A percentile compares a stretch with the other conserved stretches of the same genome.
phyloP scores from a whole-genome alignment of 2,329 filamentous ascomycete species.

The Talaromyces sp. region DNA sequence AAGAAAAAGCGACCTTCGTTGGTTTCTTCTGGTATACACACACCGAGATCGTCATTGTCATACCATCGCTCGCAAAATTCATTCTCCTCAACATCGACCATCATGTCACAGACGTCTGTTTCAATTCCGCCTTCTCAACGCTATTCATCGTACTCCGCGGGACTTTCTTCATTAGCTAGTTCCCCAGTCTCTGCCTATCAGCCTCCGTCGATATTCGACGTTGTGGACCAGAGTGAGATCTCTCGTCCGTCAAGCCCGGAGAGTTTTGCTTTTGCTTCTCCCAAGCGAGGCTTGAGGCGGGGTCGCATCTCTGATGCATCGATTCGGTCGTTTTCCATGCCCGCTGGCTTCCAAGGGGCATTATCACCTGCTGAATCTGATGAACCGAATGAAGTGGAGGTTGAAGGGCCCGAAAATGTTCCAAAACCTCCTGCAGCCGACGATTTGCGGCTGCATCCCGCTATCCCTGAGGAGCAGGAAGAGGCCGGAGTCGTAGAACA shows the following conservation, averaged over 20 bases:
- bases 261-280: slow-evolving; percentile 57
- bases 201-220: slow-evolving; percentile 72
- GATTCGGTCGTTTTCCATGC: slow-evolving; percentile 10
- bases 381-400: slow-evolving; percentile 6
- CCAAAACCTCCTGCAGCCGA: slow-evolving; percentile 12
- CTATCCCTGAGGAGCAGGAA: slow-evolving; percentile 36
- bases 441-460: slow-evolving; percentile 20
- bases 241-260: slow-evolving; percentile 77
- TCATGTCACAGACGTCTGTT: slow-evolving; percentile 58
- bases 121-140: slow-evolving; percentile 47
- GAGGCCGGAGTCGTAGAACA: slow-evolving; percentile 15
- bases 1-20: slow-evolving; percentile 65
- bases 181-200: slow-evolving; percentile 73
- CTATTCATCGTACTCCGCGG: slow-evolving; percentile 37
- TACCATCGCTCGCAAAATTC: slow-evolving; percentile 21
- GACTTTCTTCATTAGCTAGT: slow-evolving; percentile 66
- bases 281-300: slow-evolving; percentile 56
- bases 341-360: slow-evolving; percentile 1
- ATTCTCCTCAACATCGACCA: slow-evolving; percentile 47
- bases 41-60: slow-evolving; percentile 27
- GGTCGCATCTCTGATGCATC: slow-evolving; percentile 56
- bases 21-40: slow-evolving; percentile 19
- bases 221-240: slow-evolving; percentile 57
- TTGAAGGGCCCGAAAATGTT: slow-evolving; percentile 17
- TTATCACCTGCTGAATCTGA: slow-evolving; percentile 3